These are phyloP conservation scores for Crithidia fasciculata DNA, from an alignment of 208 protist species.

Conservation along the genomic window DNA sequence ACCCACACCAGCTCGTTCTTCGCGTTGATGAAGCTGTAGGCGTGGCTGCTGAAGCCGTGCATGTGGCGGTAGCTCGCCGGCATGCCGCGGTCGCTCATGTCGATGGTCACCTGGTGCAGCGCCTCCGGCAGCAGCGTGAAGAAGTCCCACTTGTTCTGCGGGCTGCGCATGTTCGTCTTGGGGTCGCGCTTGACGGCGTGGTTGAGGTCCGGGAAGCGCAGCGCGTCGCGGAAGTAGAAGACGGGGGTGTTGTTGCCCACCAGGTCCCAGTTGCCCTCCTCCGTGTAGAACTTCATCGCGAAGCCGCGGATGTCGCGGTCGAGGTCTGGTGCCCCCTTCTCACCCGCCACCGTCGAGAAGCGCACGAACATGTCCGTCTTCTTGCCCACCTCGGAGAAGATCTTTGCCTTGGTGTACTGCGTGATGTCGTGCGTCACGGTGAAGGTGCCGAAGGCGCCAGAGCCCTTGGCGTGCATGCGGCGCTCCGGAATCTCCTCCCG, in stretches of 20 bases:
- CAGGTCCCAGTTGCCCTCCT: constrained; percentile 82
- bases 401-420: constrained; percentile 65
- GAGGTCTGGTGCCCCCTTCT: constrained; percentile 42
- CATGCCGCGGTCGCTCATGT: constrained; percentile 68
- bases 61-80: constrained; percentile 67
- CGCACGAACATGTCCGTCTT: constrained; percentile 73
- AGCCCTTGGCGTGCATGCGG: constrained; percentile 26
- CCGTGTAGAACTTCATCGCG: constrained; percentile 60
- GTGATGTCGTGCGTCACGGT: constrained; percentile 30
- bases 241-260: constrained; percentile 81
- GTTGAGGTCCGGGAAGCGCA: constrained; percentile 65
- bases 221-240: constrained; percentile 68
- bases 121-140: constrained; percentile 59
- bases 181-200: constrained; percentile 81
- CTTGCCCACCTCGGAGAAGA: constrained; percentile 71
- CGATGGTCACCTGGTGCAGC: constrained; percentile 69
- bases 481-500: constrained; percentile 26
- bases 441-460: constrained; percentile 23
- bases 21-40: constrained; percentile 73
- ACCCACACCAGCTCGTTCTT: constrained; percentile 55
- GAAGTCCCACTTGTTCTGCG: constrained; percentile 79
- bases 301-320: constrained; percentile 8
- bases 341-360: constrained; percentile 86
- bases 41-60: constrained; percentile 65
- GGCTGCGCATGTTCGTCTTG: constrained; percentile 52